Percentiles rank a stretch among this genome's conserved stretches.
phyloP scores from a whole-genome alignment of 345 rosid species.

The Hypericum perforatum region DNA sequence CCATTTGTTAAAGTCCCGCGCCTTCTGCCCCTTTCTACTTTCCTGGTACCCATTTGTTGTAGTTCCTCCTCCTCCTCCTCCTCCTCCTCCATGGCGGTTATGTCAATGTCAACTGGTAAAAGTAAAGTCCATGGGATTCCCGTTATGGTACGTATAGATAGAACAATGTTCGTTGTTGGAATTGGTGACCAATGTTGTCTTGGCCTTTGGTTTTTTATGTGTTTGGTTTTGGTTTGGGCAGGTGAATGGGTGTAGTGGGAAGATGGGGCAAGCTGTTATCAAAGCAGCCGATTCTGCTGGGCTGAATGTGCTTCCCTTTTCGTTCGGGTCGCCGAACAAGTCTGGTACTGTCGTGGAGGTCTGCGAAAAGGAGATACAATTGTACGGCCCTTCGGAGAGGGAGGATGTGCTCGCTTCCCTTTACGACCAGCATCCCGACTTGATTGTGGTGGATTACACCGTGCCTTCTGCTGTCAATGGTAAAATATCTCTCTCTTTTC shows the following conservation, averaged over 20 bases:
- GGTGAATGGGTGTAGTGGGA: conserved; percentile 85
- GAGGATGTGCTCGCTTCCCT: conserved; percentile 56
- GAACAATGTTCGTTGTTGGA: no score
- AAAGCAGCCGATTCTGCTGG: conserved; percentile 85
- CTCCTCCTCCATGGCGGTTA: no score
- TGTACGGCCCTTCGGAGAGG: conserved; percentile 66
- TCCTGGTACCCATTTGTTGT: no score
- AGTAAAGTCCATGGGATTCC: no score
- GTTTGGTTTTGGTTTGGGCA: conserved; percentile 5
- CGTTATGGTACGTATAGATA: no score
- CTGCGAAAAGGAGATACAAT: conserved; percentile 57
- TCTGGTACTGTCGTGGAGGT: conserved; percentile 51
- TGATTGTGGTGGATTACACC: conserved; percentile 79
- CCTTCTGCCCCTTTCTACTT: no score
- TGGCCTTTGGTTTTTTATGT: no score
- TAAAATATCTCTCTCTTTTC: conserved; percentile 13
- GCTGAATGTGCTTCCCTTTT: conserved; percentile 56
- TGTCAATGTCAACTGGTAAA: no score
- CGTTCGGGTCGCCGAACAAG: conserved; percentile 64
- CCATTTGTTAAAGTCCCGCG: no score
- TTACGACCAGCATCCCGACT: conserved; percentile 51
- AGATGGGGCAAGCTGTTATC: conserved; percentile 87
- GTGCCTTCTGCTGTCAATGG: conserved; percentile 84
- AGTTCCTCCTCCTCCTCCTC: no score
- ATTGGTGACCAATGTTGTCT: no score